phyloP scores from a whole-genome alignment of 441 rosid genomes.

The Eutrema salsugineum region DNA sequence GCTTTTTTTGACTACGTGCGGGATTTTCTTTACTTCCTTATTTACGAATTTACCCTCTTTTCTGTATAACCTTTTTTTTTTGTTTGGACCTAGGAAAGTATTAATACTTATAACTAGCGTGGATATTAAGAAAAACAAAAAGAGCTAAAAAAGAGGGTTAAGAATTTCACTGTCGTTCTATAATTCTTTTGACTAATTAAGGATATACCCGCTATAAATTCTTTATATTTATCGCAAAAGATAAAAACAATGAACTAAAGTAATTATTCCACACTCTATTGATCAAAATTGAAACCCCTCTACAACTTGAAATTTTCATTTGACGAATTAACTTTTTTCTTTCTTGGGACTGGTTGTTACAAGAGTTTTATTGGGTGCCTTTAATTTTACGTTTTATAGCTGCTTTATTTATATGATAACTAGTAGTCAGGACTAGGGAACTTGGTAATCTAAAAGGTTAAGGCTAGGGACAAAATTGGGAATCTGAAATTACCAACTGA shows the following conservation, averaged over 20 bases:
- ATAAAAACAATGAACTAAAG: background rate
- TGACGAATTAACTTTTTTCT: background rate
- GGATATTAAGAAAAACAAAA: constrained; percentile 6
- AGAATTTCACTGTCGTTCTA: constrained; percentile 7
- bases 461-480: constrained; percentile 10
- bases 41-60: constrained; percentile 12
- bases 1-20: constrained; percentile 28
- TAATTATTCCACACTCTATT: background rate
- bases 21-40: background rate
- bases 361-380: background rate
- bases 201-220: background rate
- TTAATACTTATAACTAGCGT: constrained; percentile 14
- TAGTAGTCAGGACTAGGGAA: background rate
- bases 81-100: background rate
- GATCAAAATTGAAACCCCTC: background rate
- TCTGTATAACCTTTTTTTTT: background rate
- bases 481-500: background rate
- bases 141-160: constrained; percentile 3
- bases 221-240: background rate
- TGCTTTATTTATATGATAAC: background rate
- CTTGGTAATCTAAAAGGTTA: background rate
- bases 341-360: background rate
- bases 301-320: background rate
- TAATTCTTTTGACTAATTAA: constrained; percentile 1
- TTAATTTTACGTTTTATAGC: background rate